Base-by-base conservation (phyloP, 192 early-diverging fungal species). In the Coemansia sp. region DNA sequence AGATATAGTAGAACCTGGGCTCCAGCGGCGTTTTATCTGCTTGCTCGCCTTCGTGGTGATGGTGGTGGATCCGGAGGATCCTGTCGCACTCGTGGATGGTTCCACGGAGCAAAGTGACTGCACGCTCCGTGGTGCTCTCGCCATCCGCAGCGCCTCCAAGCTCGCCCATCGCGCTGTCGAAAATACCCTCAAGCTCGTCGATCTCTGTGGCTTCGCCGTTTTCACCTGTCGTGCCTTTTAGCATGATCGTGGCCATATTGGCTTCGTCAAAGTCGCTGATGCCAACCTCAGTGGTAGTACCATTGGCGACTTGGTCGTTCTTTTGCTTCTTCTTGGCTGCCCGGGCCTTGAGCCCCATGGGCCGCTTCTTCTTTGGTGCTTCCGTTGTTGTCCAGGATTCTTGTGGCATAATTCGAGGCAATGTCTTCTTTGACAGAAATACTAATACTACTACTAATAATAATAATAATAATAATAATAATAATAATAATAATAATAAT, bases 71-170 rank as follows among this genome's bases (percentile, higher is more conserved):
- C 2, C 84, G 81, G n/a, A 87, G 71, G 12, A 86, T 59, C 30
- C 84, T 75, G 64, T 87, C 86, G 66, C 86, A 82, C 58, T 87
- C 86, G 57, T 87, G 86, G 30, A 87, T 72, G 25, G 81, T 75
- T 23, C 86, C 86, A 23, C 86, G 83, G 40, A 86, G 74, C 26
- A 86, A 68, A 4, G 72, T 71, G 0, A 72, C 2, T 0, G 84
- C 84, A 5, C 66, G 70, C 20, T 85, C 82, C 15, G 67, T 59
- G 4, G 67, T 61, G 15, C n/a, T n/a, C n/a, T 67, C 60, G 6
- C 39, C 64, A 12, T 30, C 9, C 16, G 25, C 28, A 42, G 33
- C 1, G 55, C 60, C 52, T 48, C 51, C 16, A 39, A 79, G 64
- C 26, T 71, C 81, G 9, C 63, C 74, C 40, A 82, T 46, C 4